Base-by-base conservation (phyloP, 2,329 filamentous ascomycete species). In the Penicillium brevicompactum region DNA sequence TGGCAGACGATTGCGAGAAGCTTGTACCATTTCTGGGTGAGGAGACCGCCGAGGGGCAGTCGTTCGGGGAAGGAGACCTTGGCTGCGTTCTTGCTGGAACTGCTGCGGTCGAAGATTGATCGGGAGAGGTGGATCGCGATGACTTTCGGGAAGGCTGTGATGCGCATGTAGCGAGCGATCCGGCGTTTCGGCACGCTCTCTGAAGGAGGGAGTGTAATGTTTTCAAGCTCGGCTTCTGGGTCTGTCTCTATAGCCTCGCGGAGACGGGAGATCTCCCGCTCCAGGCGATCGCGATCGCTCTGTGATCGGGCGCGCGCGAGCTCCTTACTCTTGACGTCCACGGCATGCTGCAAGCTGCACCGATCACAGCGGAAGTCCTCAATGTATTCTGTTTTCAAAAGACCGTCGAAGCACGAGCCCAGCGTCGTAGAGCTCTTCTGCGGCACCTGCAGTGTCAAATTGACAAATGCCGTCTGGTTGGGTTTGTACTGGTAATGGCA, bases 301-400 rank as follows among this genome's bases (percentile, higher is more conserved):
- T 83, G 79, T 0, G 84, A 83, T 21, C 72, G 80, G 3, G 83
- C 80, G 52, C 77, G 82, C 32, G 78, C 74, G 32, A 88, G 70
- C 59, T 91, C 86, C 6, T 80, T 76, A 58, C 84, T 78, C 60
- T 91, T 84, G 48, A 82, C 74, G 30, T 86, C 79, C 50, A 90
- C 77, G 4, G 92, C 92, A 71, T 96, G 89, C 42, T 90, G 76
- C n/a, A 99, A 80, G 21, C 92, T 86, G 70, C 94, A 99, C 75
- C 87, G 90, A 67, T 97, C 94, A 76, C 94, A 99, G 64, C 90
- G 92, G 80, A 95, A 99, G 71, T 96, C 94, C 60, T 97, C 93
- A 62, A 99, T 97, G 70, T 92, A 89, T 73, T 99, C 94, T 0
- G 91, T 91, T 75, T 96, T 96, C 63, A 99, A 87, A 74, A 97